phyloP scores from a whole-genome alignment of 75 land plant genomes.

The Picea sitchensis region DNA sequence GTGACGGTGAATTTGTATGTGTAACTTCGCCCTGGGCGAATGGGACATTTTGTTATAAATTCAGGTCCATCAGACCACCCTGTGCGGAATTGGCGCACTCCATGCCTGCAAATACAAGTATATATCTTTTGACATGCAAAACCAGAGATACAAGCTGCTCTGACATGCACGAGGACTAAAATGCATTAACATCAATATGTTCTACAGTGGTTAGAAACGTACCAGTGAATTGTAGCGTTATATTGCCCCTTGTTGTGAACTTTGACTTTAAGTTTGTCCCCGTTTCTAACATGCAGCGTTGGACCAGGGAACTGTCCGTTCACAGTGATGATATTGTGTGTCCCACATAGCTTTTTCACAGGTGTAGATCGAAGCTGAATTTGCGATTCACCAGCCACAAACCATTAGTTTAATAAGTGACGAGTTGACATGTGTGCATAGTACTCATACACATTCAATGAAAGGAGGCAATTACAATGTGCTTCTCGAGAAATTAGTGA shows the following conservation, averaged over 20 bases:
- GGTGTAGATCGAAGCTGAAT: background rate
- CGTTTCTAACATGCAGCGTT: constrained; percentile 13
- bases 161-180: background rate
- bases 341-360: background rate
- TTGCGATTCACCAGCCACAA: background rate
- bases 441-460: too few species aligned
- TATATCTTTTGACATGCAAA: too few species aligned
- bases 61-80: constrained; percentile 50
- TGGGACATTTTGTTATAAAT: constrained; percentile 54
- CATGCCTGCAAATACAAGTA: constrained; percentile 33
- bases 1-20: constrained; percentile 40
- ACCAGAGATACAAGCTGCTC: background rate
- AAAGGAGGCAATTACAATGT: too few species aligned
- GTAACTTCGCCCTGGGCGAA: constrained; percentile 34
- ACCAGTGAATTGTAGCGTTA: constrained; percentile 24
- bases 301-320: constrained; percentile 23
- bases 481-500: too few species aligned
- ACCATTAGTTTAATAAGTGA: background rate
- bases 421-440: background rate
- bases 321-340: constrained; percentile 8
- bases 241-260: constrained; percentile 18
- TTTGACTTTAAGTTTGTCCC: constrained; percentile 17
- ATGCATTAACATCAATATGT: background rate
- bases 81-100: constrained; percentile 29
- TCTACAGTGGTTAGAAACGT: background rate